A percentile compares a stretch with the other conserved stretches of the same genome.
Conservation (phyloP, 179 eudicot species). For the Silene vulgaris region DNA sequence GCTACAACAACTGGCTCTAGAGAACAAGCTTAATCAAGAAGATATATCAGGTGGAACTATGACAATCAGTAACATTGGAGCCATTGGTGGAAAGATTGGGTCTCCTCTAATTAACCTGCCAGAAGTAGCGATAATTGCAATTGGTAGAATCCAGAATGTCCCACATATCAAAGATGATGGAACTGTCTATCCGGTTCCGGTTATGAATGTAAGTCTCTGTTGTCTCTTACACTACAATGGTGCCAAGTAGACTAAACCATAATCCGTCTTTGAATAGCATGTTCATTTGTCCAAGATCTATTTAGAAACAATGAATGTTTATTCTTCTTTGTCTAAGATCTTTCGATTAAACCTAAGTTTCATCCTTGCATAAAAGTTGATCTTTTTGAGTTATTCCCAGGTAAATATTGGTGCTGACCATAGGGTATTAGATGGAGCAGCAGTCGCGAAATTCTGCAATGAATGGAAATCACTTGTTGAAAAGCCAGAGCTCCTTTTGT, state of each 20-base stretch:
- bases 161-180: constrained; percentile 65
- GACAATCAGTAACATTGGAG: constrained; percentile 88
- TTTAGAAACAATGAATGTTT: neutral
- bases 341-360: too few species aligned
- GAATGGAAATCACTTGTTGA: constrained; percentile 77
- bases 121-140: constrained; percentile 81
- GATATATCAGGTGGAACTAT: constrained; percentile 89
- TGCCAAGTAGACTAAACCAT: neutral
- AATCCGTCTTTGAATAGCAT: neutral
- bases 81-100: constrained; percentile 93
- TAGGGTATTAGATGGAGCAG: constrained; percentile 89
- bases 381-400: constrained; percentile 33
- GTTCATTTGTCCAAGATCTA: neutral
- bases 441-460: constrained; percentile 85
- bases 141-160: constrained; percentile 70
- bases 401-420: constrained; percentile 89
- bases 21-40: constrained; percentile 72
- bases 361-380: too few species aligned
- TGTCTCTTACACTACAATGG: neutral
- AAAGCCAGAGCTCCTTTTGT: constrained; percentile 73
- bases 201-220: constrained; percentile 60
- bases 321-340: too few species aligned
- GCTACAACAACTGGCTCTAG: constrained; percentile 57
- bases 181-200: constrained; percentile 57
- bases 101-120: constrained; percentile 82